A percentile compares a stretch with the other conserved stretches of the same genome.
Conservation (phyloP, 164 flowering plant genomes). For the Pachysandra terminalis region DNA sequence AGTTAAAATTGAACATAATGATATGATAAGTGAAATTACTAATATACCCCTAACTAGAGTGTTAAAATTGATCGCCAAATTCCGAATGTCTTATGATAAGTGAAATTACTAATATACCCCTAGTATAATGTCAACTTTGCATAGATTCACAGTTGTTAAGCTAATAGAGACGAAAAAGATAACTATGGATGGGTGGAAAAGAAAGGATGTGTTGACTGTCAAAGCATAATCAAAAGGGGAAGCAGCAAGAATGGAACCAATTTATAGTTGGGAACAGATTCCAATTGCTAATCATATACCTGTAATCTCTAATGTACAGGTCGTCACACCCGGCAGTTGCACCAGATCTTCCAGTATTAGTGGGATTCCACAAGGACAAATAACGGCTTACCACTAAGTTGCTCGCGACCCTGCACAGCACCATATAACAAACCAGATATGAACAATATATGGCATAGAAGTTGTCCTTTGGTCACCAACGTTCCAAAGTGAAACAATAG, state of each 20-base stretch:
- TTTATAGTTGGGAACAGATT: conserved; percentile 2
- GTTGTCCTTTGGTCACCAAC: too few species aligned
- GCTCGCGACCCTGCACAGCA: conserved; percentile 42
- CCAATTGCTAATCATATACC: conserved; percentile 12
- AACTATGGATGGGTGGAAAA: background rate
- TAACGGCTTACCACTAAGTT: conserved; percentile 47
- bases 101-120: too few species aligned
- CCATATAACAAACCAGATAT: background rate
- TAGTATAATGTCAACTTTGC: too few species aligned
- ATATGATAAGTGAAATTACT: too few species aligned
- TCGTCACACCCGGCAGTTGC: background rate
- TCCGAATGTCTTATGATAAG: too few species aligned
- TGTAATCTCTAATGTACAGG: conserved; percentile 21
- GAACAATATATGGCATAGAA: background rate
- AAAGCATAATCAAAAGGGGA: conserved; percentile 11
- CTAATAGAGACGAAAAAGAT: background rate
- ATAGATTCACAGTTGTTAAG: conserved; percentile 7
- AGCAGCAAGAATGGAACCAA: background rate
- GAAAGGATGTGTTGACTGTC: conserved; percentile 1
- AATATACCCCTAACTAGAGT: too few species aligned
- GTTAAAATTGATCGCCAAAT: too few species aligned
- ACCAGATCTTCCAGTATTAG: conserved; percentile 7
- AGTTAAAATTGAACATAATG: too few species aligned
- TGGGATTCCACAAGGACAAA: conserved; percentile 47
- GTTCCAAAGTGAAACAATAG: too few species aligned